These are phyloP conservation scores for Gastrodia elata DNA, from an alignment of 106 monocot species.

Conservation along the genomic window DNA sequence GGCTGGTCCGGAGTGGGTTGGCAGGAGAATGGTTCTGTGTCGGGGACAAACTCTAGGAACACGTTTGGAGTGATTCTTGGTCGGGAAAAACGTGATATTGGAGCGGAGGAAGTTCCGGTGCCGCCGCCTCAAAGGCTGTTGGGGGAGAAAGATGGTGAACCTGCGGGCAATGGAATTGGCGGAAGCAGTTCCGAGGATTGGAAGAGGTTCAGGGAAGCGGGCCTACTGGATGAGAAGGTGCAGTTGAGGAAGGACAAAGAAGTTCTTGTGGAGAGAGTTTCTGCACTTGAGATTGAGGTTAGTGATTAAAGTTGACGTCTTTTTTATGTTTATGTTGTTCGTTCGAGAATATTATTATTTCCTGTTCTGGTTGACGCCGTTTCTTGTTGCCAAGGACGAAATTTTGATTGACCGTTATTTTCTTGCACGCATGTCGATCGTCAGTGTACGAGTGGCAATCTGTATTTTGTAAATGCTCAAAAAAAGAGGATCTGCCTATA, in stretches of 20 bases:
- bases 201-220: slow-evolving; percentile 56
- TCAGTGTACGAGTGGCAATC: neutral
- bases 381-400: neutral
- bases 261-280: slow-evolving; percentile 17
- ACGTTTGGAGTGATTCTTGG: slow-evolving; percentile 1
- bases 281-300: slow-evolving; percentile 17
- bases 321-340: slow-evolving; percentile 9
- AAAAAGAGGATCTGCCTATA: too few relatives aligned
- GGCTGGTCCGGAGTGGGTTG: slow-evolving; percentile 14
- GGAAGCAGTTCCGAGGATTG: slow-evolving; percentile 17
- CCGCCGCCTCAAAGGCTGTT: slow-evolving; percentile 9
- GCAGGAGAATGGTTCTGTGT: slow-evolving; percentile 8
- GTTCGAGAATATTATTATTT: slow-evolving; percentile 27
- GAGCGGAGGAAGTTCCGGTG: neutral
- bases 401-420: neutral
- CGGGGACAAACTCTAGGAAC: slow-evolving; percentile 5
- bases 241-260: slow-evolving; percentile 66
- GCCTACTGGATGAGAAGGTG: slow-evolving; percentile 55
- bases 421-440: neutral
- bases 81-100: slow-evolving; percentile 11
- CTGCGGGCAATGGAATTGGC: neutral
- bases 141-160: slow-evolving; percentile 9
- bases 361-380: slow-evolving; percentile 26
- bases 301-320: neutral
- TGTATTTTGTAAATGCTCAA: neutral